Evolutionary conservation across 1,284 basidiomycete species (phyloP).

Genomic region (Ustilago curta): DNA sequence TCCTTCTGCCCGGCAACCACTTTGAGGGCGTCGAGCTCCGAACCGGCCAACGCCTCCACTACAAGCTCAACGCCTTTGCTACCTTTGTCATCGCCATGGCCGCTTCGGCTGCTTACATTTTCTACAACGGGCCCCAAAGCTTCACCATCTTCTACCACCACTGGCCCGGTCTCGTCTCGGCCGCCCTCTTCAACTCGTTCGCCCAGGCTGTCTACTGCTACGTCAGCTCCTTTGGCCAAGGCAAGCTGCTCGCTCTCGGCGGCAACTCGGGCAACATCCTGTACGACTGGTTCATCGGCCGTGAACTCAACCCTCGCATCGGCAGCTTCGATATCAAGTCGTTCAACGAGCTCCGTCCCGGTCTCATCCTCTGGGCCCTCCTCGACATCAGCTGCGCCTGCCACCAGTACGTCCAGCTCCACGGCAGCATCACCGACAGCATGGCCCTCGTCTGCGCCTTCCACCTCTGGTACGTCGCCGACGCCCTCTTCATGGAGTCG

Average conservation of each 20-base stretch:
- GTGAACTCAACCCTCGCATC: slow-evolving; percentile 89
- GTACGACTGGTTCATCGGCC: slow-evolving; percentile 97
- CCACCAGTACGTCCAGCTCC: slow-evolving; percentile 83
- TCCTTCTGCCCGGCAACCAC: slow-evolving; percentile 85
- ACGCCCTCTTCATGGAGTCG: slow-evolving; percentile 72
- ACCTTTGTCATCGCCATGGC: slow-evolving; percentile 75
- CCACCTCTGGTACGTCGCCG: slow-evolving; percentile 87
- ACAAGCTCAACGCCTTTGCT: slow-evolving; percentile 95
- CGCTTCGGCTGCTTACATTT: slow-evolving; percentile 78
- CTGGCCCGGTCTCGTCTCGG: slow-evolving; percentile 89
- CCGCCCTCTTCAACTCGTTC: slow-evolving; percentile 82
- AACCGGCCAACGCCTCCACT: slow-evolving; percentile 80
- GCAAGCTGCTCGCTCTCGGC: slow-evolving; percentile 82
- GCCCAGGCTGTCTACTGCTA: slow-evolving; percentile 78
- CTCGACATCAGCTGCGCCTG: slow-evolving; percentile 92
- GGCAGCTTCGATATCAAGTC: slow-evolving; percentile 94
- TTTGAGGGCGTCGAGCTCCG: slow-evolving; percentile 83
- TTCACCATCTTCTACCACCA: slow-evolving; percentile 93
- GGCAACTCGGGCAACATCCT: slow-evolving; percentile 89
- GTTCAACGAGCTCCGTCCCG: slow-evolving; percentile 85
- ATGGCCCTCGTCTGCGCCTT: slow-evolving; percentile 90
- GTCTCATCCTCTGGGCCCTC: slow-evolving; percentile 93
- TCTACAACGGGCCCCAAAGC: slow-evolving; percentile 79
- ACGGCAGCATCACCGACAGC: slow-evolving; percentile 83
- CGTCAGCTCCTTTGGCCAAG: slow-evolving; percentile 76